These are phyloP conservation scores for Candida adriatica DNA, from an alignment of 805 yeast species.

Conservation along the genomic window DNA sequence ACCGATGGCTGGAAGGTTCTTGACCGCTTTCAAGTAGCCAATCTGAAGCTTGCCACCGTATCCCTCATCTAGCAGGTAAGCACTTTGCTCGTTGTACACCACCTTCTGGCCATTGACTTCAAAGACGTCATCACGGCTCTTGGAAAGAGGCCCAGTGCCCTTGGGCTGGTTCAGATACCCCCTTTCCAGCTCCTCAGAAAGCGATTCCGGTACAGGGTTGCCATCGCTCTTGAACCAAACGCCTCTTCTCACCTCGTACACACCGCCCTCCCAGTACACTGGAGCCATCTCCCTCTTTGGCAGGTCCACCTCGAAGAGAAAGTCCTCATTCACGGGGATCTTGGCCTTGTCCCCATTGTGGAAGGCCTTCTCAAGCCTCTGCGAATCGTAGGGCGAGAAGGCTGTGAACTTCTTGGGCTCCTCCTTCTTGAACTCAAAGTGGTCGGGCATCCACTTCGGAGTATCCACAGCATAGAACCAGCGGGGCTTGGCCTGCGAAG, in stretches of 20 bases:
- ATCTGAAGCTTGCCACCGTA: conserved; percentile 33
- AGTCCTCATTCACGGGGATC: conserved; percentile 75
- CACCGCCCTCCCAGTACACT: conserved; percentile 84
- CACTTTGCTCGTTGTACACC: conserved; percentile 36
- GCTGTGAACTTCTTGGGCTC: conserved; percentile 57
- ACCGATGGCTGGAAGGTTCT: conserved; percentile 34
- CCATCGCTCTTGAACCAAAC: conserved; percentile 67
- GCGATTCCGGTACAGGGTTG: conserved; percentile 41
- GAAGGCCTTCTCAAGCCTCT: conserved; percentile 42
- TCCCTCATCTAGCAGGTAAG: conserved; percentile 40
- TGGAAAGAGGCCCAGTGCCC: conserved; percentile 11
- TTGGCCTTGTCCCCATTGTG: conserved; percentile 9
- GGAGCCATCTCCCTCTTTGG: conserved; percentile 50
- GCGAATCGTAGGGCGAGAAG: conserved; percentile 59
- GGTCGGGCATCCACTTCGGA: conserved; percentile 62
- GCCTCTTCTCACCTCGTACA: conserved; percentile 77
- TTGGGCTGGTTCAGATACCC: conserved; percentile 31
- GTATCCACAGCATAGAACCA: conserved; percentile 87
- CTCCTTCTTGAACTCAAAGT: conserved; percentile 45
- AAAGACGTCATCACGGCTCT: conserved; percentile 9
- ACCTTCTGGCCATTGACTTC: conserved; percentile 22
- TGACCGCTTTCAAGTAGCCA: conserved; percentile 29
- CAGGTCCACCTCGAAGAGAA: conserved; percentile 67
- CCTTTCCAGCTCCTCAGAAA: conserved; percentile 54
- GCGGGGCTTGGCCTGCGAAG: conserved; percentile 19